A percentile compares a stretch with the other conserved stretches of the same genome.
Evolutionary conservation across 305 asterid species (phyloP).

Genomic region (Galium porrigens): DNA sequence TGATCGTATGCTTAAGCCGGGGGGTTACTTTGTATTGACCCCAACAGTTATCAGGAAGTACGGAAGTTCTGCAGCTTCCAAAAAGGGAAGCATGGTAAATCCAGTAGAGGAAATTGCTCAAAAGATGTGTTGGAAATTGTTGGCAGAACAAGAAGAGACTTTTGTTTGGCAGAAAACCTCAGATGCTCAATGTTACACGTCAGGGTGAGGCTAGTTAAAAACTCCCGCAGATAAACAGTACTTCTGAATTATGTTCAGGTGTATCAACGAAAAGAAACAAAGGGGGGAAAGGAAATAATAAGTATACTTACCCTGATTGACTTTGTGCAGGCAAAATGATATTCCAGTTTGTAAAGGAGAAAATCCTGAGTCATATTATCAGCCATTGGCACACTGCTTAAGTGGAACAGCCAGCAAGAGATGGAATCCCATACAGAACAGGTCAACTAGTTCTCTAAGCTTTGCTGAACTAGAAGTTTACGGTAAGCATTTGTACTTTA

Average conservation of each 20-base stretch:
- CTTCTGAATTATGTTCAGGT: not conserved
- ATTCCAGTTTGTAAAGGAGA: slow-evolving; percentile 65
- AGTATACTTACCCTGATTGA: not conserved
- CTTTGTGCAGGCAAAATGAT: slow-evolving; percentile 5
- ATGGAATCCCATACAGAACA: slow-evolving; percentile 68
- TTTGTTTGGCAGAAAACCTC: slow-evolving; percentile 73
- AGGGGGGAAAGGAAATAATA: not conserved
- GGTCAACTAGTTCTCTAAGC: slow-evolving; percentile 31
- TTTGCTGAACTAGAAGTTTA: slow-evolving; percentile 48
- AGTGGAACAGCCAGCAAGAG: slow-evolving; percentile 57
- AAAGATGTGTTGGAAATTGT: slow-evolving; percentile 67
- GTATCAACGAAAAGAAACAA: not conserved
- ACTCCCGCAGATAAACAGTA: not conserved
- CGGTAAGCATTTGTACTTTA: slow-evolving; percentile 32
- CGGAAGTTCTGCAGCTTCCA: slow-evolving; percentile 27
- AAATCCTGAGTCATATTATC: slow-evolving; percentile 53
- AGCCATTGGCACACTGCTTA: slow-evolving; percentile 53
- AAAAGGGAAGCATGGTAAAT: slow-evolving; percentile 37
- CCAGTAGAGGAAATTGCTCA: slow-evolving; percentile 49
- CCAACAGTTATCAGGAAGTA: slow-evolving; percentile 54
- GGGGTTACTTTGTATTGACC: slow-evolving; percentile 84
- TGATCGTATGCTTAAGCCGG: slow-evolving; percentile 87
- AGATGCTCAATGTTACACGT: slow-evolving; percentile 51
- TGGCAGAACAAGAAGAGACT: slow-evolving; percentile 72
- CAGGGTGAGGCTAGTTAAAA: slow-evolving; percentile 40